Evolutionary conservation across 306 rosid species (phyloP), one percentile per base, ranked within the genome.

Genomic region (Acacia confusa): DNA sequence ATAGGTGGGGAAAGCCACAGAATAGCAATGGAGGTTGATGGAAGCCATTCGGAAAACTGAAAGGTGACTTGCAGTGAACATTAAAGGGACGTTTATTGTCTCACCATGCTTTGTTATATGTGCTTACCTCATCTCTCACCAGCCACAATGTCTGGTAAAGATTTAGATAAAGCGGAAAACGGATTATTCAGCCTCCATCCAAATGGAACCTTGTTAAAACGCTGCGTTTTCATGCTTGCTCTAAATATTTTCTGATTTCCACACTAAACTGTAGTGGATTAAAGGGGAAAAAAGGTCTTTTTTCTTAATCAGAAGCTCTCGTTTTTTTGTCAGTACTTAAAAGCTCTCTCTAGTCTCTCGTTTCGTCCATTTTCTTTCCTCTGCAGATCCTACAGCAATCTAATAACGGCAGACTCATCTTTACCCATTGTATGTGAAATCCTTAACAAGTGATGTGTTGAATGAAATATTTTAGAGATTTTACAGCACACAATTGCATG

Each of bases 21-120:
- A 58, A 58, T 85, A 73, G 65, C 66, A 76, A 58, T 43, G 57
- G 48, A 80, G 71, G 55, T 76, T 76, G 80, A 74, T 13, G 36
- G 82, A 82, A 84, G 86, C 78, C 88, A 87, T 82, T 64, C 48
- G 9, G 13, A 16, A 63, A 48, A 57, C 14, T 11, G 47, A 61
- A 47, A 44, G 61, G 60, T 27, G 14, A 43, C n/a, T n/a, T 15
- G 70, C 70, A 27, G 40, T 40, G 82, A 27, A 24, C 36, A 28
- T 70, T 40, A 11, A 50, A 48, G 75, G 28, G 43, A 20, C 4
- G 30, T 17, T 45, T 34, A 7, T 22, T 22, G 22, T 70, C 10
- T 22, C 24, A 25, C 41, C 16, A 7, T 71, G 40, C 50, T 68
- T n/a, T 12, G 52, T 69, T 41, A 9, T 41, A 9, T 68, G 24